Evolutionary conservation across 2,329 filamentous ascomycete genomes (phyloP), one percentile per base, ranked within the genome.

Genomic region (Fusarium sp.): DNA sequence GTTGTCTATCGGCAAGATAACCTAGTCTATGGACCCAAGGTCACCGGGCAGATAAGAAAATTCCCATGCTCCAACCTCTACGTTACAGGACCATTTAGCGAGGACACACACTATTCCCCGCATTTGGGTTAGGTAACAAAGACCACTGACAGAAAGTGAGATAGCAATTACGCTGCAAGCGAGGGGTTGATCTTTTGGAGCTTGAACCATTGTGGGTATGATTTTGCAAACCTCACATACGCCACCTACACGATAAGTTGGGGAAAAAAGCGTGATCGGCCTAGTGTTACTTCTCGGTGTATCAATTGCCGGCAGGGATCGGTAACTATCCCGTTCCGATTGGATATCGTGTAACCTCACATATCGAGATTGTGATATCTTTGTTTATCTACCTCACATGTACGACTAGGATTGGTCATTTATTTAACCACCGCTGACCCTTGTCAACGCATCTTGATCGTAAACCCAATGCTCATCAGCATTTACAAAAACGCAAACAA

Each of bases 1-100:
- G 34, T 42, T 52, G 16, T 26, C 31, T 52, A 16, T 26, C 25
- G 10, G 25, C 25, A 26, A 26, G 25, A 26, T 26, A 26, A 26
- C 25, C 25, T 26, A 26, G 25, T 25, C 25, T 25, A 25, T 8
- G 25, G 25, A 25, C 3, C 25, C 25, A 25, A 25, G 25, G 37
- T 51, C 48, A 51, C 48, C 8, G 31, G 31, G 48, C 16, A 52
- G 49, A 52, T 52, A 52, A 52, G 49, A 52, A 42, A 26, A 18
- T 31, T 51, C 12, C 23, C n/a, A 41, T 42, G 18, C 34, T 34
- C 49, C 49, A 52, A 52, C 23, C 49, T 25, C 23, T 37, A 39
- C 18, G 18, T 37, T 37, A 37, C 34, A 37, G 31, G 31, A 9
- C 31, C 30, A 31, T 31, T 31, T 31, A 31, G 31, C 30, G 31